These are phyloP conservation scores for Aspergillus brasiliensis DNA, from an alignment of 2,329 filamentous ascomycete species.

Conservation along the genomic window DNA sequence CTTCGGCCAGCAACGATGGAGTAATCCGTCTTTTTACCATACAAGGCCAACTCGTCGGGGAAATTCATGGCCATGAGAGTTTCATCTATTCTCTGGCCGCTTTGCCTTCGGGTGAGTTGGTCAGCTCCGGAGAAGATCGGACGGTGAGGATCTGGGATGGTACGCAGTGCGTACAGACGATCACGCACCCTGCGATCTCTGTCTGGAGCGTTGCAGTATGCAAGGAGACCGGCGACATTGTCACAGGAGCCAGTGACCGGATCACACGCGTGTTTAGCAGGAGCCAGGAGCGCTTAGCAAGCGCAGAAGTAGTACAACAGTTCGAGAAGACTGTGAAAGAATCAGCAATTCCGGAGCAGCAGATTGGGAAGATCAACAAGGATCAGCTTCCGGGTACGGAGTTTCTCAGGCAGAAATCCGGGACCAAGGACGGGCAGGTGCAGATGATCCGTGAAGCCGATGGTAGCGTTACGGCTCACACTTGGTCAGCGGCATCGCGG, in stretches of 20 bases:
- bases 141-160: conserved; percentile 88
- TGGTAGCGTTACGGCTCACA: conserved; percentile 80
- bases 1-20: conserved; percentile 91
- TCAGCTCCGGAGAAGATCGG: conserved; percentile 92
- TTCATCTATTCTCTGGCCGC: conserved; percentile 87
- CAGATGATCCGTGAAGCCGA: conserved; percentile 85
- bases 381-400: conserved; percentile 87
- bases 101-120: conserved; percentile 80
- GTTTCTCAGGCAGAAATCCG: conserved; percentile 76
- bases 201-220: conserved; percentile 93
- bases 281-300: conserved; percentile 68
- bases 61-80: conserved; percentile 85
- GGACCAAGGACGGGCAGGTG: conserved; percentile 95
- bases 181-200: conserved; percentile 94
- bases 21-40: conserved; percentile 85
- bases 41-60: conserved; percentile 72
- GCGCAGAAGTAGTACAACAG: conserved; percentile 65
- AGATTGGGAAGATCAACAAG: conserved; percentile 82
- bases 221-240: conserved; percentile 81
- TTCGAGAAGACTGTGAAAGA: conserved; percentile 82
- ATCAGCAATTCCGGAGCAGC: conserved; percentile 85
- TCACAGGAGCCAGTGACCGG: conserved; percentile 88
- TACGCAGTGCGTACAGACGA: conserved; percentile 83
- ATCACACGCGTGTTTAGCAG: conserved; percentile 82
- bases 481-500: conserved; percentile 73